phyloP scores from a whole-genome alignment of 2,329 filamentous ascomycete species.

The Cordyceps cicadae region DNA sequence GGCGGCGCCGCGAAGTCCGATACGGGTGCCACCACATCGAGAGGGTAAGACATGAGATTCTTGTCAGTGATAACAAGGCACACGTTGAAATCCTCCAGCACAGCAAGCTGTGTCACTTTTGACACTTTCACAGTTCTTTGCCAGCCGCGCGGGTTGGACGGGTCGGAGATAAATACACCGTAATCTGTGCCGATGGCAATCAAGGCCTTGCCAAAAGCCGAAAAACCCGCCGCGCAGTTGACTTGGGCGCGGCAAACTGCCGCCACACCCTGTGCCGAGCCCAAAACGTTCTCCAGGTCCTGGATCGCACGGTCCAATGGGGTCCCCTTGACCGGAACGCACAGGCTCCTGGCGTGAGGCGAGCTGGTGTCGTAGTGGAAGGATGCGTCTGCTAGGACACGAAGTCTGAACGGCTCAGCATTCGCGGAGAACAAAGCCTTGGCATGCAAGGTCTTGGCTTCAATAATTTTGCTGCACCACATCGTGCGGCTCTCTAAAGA shows the following conservation, averaged over 20 bases:
- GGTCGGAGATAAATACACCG: slow-evolving; percentile 84
- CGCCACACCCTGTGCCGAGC: slow-evolving; percentile 58
- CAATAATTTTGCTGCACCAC: slow-evolving; percentile 90
- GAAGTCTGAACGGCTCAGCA: slow-evolving; percentile 86
- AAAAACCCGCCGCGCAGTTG: slow-evolving; percentile 89
- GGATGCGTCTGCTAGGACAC: slow-evolving; percentile 84
- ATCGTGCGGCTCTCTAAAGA: slow-evolving; percentile 67
- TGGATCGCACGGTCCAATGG: slow-evolving; percentile 85
- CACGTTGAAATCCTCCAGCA: slow-evolving; percentile 91
- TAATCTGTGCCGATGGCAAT: slow-evolving; percentile 93
- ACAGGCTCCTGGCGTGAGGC: slow-evolving; percentile 48
- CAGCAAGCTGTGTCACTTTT: slow-evolving; percentile 83
- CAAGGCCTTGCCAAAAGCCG: slow-evolving; percentile 73
- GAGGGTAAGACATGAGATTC: slow-evolving; percentile 82
- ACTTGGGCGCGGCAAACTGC: slow-evolving; percentile 79
- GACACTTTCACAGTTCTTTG: slow-evolving; percentile 68
- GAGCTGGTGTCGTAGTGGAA: slow-evolving; percentile 69
- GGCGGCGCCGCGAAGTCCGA: slow-evolving; percentile 50
- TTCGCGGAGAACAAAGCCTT: slow-evolving; percentile 84
- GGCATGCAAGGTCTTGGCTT: slow-evolving; percentile 90
- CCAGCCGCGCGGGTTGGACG: slow-evolving; percentile 87
- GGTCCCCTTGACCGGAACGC: slow-evolving; percentile 78
- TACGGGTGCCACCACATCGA: slow-evolving; percentile 70
- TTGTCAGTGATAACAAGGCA: slow-evolving; percentile 89
- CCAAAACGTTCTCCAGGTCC: slow-evolving; percentile 75